Base-by-base conservation (phyloP, 2,329 filamentous ascomycete species). In the Fusarium tricinctum region DNA sequence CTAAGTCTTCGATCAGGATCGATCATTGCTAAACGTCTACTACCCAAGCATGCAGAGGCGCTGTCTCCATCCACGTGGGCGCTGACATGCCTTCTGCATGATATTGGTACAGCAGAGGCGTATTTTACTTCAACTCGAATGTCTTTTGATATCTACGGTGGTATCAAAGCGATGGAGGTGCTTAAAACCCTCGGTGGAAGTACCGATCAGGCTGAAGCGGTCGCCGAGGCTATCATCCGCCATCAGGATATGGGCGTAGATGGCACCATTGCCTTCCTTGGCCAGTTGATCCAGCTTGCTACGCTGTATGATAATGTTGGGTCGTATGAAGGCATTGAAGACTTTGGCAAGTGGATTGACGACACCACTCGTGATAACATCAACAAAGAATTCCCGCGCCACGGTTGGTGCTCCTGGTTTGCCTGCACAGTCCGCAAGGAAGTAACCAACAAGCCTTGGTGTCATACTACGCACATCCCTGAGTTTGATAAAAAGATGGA, bases 1-100 rank as follows among this genome's bases (percentile, higher is more conserved):
- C 42, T 26, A 12, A 42, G 5, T 1, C 1, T 35, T 26, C 15
- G 15, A 13, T 19, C 23, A 83, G 81, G 78, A 33, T 78, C 76
- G 33, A 78, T 78, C 2, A 85, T 86, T 59, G 76, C 84, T 6
- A 72, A 70, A 42, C 77, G 81, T 19, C 81, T 84, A 42, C 84
- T 85, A 49, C 81, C 82, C 9, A 73, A 79, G 15, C 68, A 79
- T 3, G 75, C 75, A 3, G 46, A 58, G 3, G 60, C 58, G 13
- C 61, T 85, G 17, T 84, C 82, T 6, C 71, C 78, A 3, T 78
- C 79, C 0, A 85, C 85, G 2, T 80, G 82, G 33, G 88, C 89
- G 50, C 78, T 94, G 3, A 83, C 89, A 2, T 89, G 86, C 63
- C 81, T 94, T 8, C 83, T 94, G 6, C 91, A 94, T 76, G 91